Percentiles rank a stretch among this genome's conserved stretches.
Conservation (phyloP, 345 rosid genomes). For the Rhodamnia rubescens region DNA sequence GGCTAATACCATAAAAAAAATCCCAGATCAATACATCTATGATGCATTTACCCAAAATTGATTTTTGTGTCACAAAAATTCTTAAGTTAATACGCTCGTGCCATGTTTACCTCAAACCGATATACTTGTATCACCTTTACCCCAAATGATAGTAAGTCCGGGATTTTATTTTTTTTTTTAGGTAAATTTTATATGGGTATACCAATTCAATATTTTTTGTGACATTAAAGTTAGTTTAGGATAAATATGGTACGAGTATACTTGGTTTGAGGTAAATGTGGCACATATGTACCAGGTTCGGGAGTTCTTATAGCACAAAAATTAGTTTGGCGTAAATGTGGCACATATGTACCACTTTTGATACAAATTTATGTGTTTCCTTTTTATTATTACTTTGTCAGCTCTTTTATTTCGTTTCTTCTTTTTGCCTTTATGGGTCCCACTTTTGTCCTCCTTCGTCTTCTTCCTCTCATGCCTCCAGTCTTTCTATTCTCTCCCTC, state of each 20-base stretch:
- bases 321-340: background rate
- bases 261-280: background rate
- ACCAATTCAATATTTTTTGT: background rate
- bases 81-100: background rate
- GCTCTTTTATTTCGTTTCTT: too few species aligned
- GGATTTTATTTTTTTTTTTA: background rate
- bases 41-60: background rate
- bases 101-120: background rate
- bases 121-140: background rate
- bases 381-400: too few species aligned
- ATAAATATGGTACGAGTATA: background rate
- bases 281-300: background rate
- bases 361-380: too few species aligned
- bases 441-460: too few species aligned
- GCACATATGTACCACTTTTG: accelerated
- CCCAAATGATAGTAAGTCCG: background rate
- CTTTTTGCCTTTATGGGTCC: too few species aligned
- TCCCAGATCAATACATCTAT: too few species aligned
- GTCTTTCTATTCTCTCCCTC: too few species aligned
- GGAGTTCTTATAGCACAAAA: background rate
- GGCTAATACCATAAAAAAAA: background rate
- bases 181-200: background rate
- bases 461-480: too few species aligned
- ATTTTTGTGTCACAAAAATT: background rate
- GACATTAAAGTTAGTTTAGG: background rate